Conservation (phyloP, 176 grass and related monocot species). For the Puya raimondii region DNA sequence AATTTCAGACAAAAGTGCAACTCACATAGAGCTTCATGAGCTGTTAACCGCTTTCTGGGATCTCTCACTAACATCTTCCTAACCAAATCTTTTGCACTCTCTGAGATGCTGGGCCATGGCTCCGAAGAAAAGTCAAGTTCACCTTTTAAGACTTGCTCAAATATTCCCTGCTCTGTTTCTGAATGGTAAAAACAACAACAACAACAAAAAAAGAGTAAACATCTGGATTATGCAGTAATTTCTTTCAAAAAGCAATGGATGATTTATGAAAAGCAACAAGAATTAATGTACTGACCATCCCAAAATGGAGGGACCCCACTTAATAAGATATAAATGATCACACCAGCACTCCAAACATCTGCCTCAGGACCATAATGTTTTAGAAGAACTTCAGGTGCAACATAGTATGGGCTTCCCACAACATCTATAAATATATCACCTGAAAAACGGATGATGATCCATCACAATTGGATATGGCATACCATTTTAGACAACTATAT, state of each 20-base stretch:
- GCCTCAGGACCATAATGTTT: slow-evolving; percentile 82
- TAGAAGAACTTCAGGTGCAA: slow-evolving; percentile 75
- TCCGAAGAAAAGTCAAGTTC: slow-evolving; percentile 73
- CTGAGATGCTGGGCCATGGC: slow-evolving; percentile 88
- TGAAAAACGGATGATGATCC: slow-evolving; percentile 22
- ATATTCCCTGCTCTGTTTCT: slow-evolving; percentile 96
- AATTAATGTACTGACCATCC: slow-evolving; percentile 45
- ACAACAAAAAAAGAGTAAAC: not conserved
- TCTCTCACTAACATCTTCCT: slow-evolving; percentile 89
- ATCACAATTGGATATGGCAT: too few species aligned
- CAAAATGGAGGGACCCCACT: slow-evolving; percentile 89
- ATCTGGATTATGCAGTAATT: too few species aligned
- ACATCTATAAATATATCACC: slow-evolving; percentile 79
- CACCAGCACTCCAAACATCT: slow-evolving; percentile 90
- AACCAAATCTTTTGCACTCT: slow-evolving; percentile 81
- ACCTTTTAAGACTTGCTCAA: slow-evolving; percentile 86
- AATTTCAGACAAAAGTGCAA: slow-evolving; percentile 7
- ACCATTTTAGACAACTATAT: too few species aligned
- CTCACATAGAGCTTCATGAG: slow-evolving; percentile 89
- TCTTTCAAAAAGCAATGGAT: not conserved
- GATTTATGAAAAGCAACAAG: not conserved
- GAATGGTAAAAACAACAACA: slow-evolving; percentile 8
- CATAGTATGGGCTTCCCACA: slow-evolving; percentile 90
- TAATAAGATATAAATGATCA: slow-evolving; percentile 87
- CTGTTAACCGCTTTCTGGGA: slow-evolving; percentile 64